Percentiles rank a stretch among this genome's conserved stretches.
These are phyloP conservation scores for Fusarium zealandicum DNA, from an alignment of 2,329 filamentous ascomycete genomes.

Conservation along the genomic window DNA sequence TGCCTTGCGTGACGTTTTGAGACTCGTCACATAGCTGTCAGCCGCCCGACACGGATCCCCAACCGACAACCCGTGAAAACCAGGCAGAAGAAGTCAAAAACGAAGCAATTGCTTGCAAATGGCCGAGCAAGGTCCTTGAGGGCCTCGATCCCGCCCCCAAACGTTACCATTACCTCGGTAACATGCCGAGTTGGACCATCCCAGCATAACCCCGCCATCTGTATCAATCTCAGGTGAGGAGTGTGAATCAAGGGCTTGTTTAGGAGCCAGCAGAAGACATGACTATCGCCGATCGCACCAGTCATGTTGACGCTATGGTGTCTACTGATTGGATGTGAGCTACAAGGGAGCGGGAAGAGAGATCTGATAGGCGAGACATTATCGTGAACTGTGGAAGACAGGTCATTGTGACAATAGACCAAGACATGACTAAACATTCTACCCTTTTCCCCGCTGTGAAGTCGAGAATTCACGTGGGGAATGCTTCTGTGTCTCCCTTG, in stretches of 20 bases:
- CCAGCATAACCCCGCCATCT: neutral
- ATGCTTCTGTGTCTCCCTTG: neutral
- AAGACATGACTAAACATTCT: constrained; percentile 1
- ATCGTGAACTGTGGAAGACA: constrained; percentile 7
- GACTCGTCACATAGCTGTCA: neutral
- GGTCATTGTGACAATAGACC: constrained; percentile 10
- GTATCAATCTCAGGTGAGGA: neutral
- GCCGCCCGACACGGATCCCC: neutral
- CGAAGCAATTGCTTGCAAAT: neutral
- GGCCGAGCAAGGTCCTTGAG: neutral
- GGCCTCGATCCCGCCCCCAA: neutral
- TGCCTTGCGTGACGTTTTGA: neutral
- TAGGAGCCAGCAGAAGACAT: neutral
- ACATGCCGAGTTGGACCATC: neutral
- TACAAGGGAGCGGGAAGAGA: neutral
- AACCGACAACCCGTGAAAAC: neutral
- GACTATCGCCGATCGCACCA: neutral
- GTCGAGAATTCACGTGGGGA: neutral
- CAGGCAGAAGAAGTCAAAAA: neutral
- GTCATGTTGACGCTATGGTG: neutral
- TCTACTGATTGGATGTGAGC: neutral
- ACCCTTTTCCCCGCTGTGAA: neutral
- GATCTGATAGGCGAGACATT: neutral
- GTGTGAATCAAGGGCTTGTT: neutral
- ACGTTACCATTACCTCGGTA: neutral